Evolutionary conservation across 805 yeast genomes (phyloP), one percentile per base, ranked within the genome.

Genomic region (Metschnikowia baotianmanensis): DNA sequence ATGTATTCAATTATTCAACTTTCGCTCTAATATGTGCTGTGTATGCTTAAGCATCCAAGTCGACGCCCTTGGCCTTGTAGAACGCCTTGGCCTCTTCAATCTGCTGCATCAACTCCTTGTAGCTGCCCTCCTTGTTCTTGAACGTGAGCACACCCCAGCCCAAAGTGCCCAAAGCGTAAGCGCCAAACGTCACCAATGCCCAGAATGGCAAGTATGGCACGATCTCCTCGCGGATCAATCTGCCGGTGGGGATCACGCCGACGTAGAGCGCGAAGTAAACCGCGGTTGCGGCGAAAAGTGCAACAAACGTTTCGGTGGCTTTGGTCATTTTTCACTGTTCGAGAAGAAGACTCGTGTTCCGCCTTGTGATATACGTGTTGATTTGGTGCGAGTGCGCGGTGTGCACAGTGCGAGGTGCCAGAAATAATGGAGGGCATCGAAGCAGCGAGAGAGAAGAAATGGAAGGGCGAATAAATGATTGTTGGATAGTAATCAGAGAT

Each of bases 131-230:
- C 61, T 83, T 82, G 65, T 82, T 86, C 49, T 82, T 80, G 67
- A 82, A 80, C 1, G 86, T 77, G 55, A 69, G 64, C 12, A 82
- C 82, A 35, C 85, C 86, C 69, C 76, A 76, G 35, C 89, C 89
- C 45, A 82, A 69, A 13, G 83, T 76, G 37, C 76, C 82, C 53
- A 82, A 69, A 13, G 88, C 80, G 55, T 80, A 83, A 28, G 83
- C 67, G 21, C 89, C 89, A 58, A 82, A 82, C 2, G 82, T 53
- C 25, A 83, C 84, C 46, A 83, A 64, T 0, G 69, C 74, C 89
- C 88, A 83, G 70, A 74, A 81, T 24, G 89, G 89, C 43, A 83
- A 59, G 49, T 71, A 80, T 8, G 88, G 88, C 46, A 83, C 62
- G 36, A 82, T 72, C 50, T 80, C 80, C 20, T 65, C 53, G 34